Evolutionary conservation across 306 rosid genomes (phyloP), one percentile per base, ranked within the genome.

Genomic region (Cicer judaicum): DNA sequence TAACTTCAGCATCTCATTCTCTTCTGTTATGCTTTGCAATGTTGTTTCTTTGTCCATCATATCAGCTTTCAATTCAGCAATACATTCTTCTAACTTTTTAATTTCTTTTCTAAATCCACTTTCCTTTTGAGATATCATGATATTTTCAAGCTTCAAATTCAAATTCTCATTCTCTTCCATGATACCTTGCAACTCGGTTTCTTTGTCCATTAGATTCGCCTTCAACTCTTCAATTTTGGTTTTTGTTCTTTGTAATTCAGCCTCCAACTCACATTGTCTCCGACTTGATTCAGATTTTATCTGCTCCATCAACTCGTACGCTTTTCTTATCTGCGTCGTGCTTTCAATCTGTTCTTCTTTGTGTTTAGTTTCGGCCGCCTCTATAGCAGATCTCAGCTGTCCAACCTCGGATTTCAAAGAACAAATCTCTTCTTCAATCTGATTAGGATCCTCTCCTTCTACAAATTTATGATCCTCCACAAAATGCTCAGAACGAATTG

Each of bases 131-230:
- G 84, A 63, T 19, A 86, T 84, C 41, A 69, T 59, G 66, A 66
- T 87, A 48, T 78, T 85, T 69, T 78, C 73, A 72, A 94, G 85
- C 85, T 78, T 90, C 11, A 14, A 64, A 64, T 75, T 89, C 82
- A 95, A 73, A 63, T 76, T 85, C 78, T 92, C 99, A 10, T 95
- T 95, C 86, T 95, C 99, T 68, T 92, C 99, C 19, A 86, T 77
- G 54, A 95, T 89, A 76, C 93, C 80, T 78, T 95, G 99, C 70
- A 92, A 72, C 77, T 95, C 99, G 10, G 96, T 95, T 82, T 95
- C 99, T 80, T 89, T 95, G 42, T 95, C 99, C 99, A 95, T 90
- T 47, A 95, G 68, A 68, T 86, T 87, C 13, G 98, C 90, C 76
- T 88, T 92, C 84, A 92, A 82, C 38, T 90, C 98, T 64, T 95